Evolutionary conservation across 2,329 filamentous ascomycete genomes (phyloP).

Genomic region (Fusarium sororula): DNA sequence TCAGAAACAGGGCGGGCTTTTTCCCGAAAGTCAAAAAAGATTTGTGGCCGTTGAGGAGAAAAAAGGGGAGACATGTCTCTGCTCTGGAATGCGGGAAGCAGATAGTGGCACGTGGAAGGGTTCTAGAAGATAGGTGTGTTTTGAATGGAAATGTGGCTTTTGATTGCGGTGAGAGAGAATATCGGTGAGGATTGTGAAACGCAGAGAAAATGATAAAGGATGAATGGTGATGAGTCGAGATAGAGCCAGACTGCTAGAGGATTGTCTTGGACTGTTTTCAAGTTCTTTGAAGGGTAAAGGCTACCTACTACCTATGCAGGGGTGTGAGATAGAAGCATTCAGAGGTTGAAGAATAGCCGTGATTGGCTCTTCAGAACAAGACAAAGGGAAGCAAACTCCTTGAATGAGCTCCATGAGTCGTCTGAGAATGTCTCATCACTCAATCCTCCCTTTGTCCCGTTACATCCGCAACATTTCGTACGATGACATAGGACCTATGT

Average conservation of each 20-base stretch:
- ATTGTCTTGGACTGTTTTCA: not conserved
- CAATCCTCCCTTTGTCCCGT: not conserved
- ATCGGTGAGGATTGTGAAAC: not conserved
- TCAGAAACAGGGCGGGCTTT: not conserved
- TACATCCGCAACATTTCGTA: not conserved
- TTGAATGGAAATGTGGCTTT: conserved; percentile 8
- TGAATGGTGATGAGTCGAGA: not conserved
- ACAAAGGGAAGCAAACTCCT: not conserved
- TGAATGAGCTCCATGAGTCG: not conserved
- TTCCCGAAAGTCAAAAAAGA: conserved; percentile 16
- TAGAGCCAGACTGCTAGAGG: not conserved
- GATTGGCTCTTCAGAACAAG: not conserved
- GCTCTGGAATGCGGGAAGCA: conserved; percentile 31
- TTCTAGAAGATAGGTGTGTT: conserved; percentile 15
- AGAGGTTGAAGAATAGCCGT: not conserved
- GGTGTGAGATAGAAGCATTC: not conserved
- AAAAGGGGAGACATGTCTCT: not conserved
- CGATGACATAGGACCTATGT: conserved; percentile 3
- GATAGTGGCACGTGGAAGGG: not conserved
- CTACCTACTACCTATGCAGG: not conserved
- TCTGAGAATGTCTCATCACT: not conserved
- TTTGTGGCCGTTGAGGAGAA: conserved; percentile 14
- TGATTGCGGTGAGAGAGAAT: conserved; percentile 1
- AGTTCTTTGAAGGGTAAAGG: not conserved
- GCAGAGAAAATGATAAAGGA: not conserved